Base-by-base conservation (phyloP, 306 rosid genomes). In the Sesbania bispinosa region DNA sequence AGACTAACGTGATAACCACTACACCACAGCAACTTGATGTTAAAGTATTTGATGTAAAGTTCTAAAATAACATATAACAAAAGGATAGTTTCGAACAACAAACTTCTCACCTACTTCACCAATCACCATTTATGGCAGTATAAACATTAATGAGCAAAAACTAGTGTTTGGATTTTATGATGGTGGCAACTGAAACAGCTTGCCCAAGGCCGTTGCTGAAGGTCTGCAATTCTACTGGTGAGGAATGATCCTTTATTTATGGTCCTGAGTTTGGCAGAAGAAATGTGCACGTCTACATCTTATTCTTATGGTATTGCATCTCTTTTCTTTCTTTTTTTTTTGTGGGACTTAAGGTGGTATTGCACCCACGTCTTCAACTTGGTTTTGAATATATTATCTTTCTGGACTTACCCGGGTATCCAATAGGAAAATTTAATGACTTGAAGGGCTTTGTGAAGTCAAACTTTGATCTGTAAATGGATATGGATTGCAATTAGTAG, bases 1-100 rank as follows among this genome's bases (percentile, higher is more conserved):
- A 86, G 89, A 89, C 98, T 89, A 85, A 86, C 96, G 95, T 88
- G 95, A 88, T 89, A 85, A 92, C 95, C 95, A 85, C 95, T 89
- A 82, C 98, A 89, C 95, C 96, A 92, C 92, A 80, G 89, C 95
- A 89, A 89, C 96, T 0, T 0, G 29, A 19, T 3, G 1, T 18
- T 2, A 1, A 5, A 2, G n/a, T n/a, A n/a, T n/a, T n/a, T n/a
- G n/a, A n/a, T n/a, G n/a, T n/a, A n/a, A n/a, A n/a, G n/a, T n/a
- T n/a, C n/a, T n/a, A n/a, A n/a, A n/a, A n/a, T n/a, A n/a, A n/a
- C n/a, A n/a, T n/a, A n/a, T n/a, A n/a, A n/a, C n/a, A n/a, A n/a
- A n/a, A n/a, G n/a, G n/a, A n/a, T n/a, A n/a, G n/a, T n/a, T n/a
- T n/a, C n/a, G n/a, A n/a, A n/a, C n/a, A n/a, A n/a, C n/a, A n/a